A percentile compares a stretch with the other conserved stretches of the same genome.
phyloP scores from a whole-genome alignment of 129 eudicot species.

The Ambrosia artemisiifolia region DNA sequence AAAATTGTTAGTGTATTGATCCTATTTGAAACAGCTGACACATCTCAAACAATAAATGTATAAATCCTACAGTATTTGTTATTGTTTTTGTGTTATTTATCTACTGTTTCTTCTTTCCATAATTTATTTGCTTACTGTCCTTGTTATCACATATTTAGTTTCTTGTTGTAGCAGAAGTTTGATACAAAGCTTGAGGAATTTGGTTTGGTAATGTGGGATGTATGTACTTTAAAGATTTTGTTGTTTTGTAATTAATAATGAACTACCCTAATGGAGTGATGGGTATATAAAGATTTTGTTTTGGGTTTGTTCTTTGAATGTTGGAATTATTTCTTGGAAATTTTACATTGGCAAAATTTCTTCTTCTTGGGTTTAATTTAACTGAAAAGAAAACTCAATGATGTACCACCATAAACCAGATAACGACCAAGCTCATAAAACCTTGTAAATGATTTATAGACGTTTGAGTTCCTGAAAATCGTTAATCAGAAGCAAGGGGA shows the following conservation, averaged over 20 bases:
- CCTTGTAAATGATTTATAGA: too few relatives aligned
- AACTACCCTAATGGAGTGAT: too few relatives aligned
- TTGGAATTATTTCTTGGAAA: constrained; percentile 14
- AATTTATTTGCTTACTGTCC: constrained; percentile 13
- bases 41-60: constrained; percentile 29
- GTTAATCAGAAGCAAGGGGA: too few relatives aligned
- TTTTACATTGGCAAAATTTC: background rate
- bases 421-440: too few relatives aligned
- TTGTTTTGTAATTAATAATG: too few relatives aligned
- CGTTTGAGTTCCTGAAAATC: too few relatives aligned
- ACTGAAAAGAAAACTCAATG: too few relatives aligned
- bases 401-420: too few relatives aligned
- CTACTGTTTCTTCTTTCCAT: constrained; percentile 8
- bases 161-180: constrained; percentile 1
- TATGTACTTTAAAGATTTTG: constrained; percentile 11
- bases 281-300: too few relatives aligned
- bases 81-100: background rate
- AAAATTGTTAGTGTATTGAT: too few relatives aligned
- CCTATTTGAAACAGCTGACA: constrained; percentile 10
- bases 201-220: constrained; percentile 23
- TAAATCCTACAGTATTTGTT: background rate
- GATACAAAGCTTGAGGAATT: constrained; percentile 12
- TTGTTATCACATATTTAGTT: constrained; percentile 20
- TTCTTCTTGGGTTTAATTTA: too few relatives aligned
- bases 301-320: constrained; percentile 16